These are phyloP conservation scores for Ganoderma lucidum DNA, from an alignment of 1,284 basidiomycete genomes.

Conservation along the genomic window DNA sequence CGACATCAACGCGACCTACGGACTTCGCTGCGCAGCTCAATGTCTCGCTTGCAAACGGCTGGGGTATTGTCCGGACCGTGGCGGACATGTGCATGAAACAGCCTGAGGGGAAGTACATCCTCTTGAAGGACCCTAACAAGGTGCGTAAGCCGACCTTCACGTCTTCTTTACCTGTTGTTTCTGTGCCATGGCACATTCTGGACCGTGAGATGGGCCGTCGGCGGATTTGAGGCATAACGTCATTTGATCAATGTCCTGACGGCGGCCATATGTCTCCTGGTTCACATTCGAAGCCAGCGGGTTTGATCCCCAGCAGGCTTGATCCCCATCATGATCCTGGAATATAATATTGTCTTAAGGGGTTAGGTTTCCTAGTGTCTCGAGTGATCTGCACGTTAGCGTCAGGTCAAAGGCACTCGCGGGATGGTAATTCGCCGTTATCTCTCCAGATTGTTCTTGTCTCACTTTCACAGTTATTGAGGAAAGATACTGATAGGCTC, in stretches of 20 bases:
- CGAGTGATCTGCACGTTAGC: constrained; percentile 5
- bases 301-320: constrained; percentile 11
- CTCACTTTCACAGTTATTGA: constrained; percentile 6
- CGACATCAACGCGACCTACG: constrained; percentile 92
- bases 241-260: constrained; percentile 22
- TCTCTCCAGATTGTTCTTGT: constrained; percentile 6
- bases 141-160: constrained; percentile 55
- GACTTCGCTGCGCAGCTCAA: constrained; percentile 98
- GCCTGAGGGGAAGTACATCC: constrained; percentile 95
- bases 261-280: constrained; percentile 7
- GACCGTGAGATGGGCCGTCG: constrained; percentile 14
- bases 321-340: constrained; percentile 8
- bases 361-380: background rate
- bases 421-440: constrained; percentile 18
- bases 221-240: constrained; percentile 19
- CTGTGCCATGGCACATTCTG: constrained; percentile 12
- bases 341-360: constrained; percentile 1
- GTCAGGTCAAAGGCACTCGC: constrained; percentile 4
- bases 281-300: constrained; percentile 10
- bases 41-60: constrained; percentile 94
- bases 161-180: constrained; percentile 16
- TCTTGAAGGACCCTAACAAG: constrained; percentile 97
- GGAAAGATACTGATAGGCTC: constrained; percentile 16
- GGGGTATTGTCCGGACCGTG: constrained; percentile 97
- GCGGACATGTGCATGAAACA: constrained; percentile 94